phyloP scores from a whole-genome alignment of 2,329 filamentous ascomycete genomes.

The Pezicula radicicola region DNA sequence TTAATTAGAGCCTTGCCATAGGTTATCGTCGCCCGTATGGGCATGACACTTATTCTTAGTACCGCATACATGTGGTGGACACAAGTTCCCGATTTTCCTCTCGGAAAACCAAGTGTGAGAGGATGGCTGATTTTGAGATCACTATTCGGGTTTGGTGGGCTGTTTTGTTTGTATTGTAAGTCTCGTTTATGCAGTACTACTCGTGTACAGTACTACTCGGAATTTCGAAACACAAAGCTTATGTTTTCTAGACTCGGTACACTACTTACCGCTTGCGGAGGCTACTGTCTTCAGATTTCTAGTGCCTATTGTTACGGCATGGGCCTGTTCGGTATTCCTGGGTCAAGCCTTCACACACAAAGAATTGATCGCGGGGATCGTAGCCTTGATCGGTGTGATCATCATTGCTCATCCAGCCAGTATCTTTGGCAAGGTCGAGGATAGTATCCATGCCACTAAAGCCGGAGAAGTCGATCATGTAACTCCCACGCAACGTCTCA shows the following conservation, averaged over 20 bases:
- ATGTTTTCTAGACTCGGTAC: slow-evolving; percentile 28
- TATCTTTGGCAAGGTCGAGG: slow-evolving; percentile 18
- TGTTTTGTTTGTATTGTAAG: slow-evolving; percentile 55
- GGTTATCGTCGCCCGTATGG: slow-evolving; percentile 28
- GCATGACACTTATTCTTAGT: slow-evolving; percentile 23
- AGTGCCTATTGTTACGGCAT: slow-evolving; percentile 75
- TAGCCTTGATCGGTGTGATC: slow-evolving; percentile 77
- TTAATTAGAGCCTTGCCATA: slow-evolving; percentile 6
- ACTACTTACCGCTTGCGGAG: slow-evolving; percentile 82
- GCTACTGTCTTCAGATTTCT: slow-evolving; percentile 90
- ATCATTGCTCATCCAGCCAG: slow-evolving; percentile 67
- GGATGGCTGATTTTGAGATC: slow-evolving; percentile 67
- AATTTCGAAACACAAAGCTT: background rate
- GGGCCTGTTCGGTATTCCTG: slow-evolving; percentile 71
- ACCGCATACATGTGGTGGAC: slow-evolving; percentile 70
- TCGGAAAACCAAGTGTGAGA: slow-evolving; percentile 66
- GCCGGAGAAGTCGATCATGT: slow-evolving; percentile 15
- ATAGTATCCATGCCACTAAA: slow-evolving; percentile 3
- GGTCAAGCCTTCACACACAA: slow-evolving; percentile 73
- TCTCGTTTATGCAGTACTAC: background rate
- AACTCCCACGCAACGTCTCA: slow-evolving; percentile 34
- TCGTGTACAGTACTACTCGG: too few species aligned
- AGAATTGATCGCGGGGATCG: slow-evolving; percentile 71
- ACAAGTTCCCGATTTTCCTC: slow-evolving; percentile 64
- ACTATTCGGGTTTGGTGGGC: slow-evolving; percentile 69